A percentile compares a stretch with the other conserved stretches of the same genome.
Conservation (phyloP, 202 grass and related monocot species). For the Carex arenaria region DNA sequence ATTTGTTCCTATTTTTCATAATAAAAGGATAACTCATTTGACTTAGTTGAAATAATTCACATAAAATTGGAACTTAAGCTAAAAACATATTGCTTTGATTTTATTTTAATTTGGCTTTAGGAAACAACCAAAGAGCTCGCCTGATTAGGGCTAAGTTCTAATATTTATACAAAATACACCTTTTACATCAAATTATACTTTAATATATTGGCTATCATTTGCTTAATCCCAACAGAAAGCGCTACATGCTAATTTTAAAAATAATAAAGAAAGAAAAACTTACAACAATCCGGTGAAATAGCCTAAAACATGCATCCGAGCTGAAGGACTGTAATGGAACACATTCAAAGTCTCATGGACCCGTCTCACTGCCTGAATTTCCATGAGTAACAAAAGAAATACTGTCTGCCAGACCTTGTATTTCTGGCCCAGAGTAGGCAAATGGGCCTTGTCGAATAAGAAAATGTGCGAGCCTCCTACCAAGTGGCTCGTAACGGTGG, state of each 20-base stretch:
- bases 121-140: neutral
- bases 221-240: neutral
- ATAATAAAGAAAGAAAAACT: slow-evolving; percentile 27
- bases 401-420: slow-evolving; percentile 69
- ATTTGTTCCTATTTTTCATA: neutral
- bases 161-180: neutral
- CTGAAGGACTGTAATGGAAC: slow-evolving; percentile 82
- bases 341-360: slow-evolving; percentile 85
- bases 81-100: neutral
- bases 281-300: slow-evolving; percentile 87
- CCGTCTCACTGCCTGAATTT: slow-evolving; percentile 82
- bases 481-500: slow-evolving; percentile 70
- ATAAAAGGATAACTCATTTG: neutral
- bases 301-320: slow-evolving; percentile 81
- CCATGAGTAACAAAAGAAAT: slow-evolving; percentile 75
- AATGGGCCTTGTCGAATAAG: slow-evolving; percentile 42
- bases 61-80: neutral
- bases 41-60: neutral
- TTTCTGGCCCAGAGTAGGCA: slow-evolving; percentile 48
- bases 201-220: neutral
- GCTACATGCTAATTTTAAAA: neutral
- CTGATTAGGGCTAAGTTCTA: neutral
- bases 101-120: neutral
- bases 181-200: neutral
- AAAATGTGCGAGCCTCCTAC: slow-evolving; percentile 59